Conservation (phyloP, 1,284 basidiomycete genomes). For the Fistulinella cinereoalba region DNA sequence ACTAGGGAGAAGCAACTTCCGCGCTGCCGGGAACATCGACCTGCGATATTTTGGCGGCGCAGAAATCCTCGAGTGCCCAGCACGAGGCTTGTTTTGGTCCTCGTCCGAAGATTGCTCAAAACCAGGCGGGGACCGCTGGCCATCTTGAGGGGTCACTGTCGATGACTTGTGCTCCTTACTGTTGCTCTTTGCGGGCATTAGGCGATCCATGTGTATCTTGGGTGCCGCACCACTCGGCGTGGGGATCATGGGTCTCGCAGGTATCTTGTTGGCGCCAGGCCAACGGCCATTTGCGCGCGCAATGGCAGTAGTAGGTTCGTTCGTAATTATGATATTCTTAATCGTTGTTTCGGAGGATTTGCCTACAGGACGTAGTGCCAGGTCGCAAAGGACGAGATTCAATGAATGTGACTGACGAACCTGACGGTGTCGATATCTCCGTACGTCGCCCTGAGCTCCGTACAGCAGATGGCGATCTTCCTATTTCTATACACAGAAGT, state of each 20-base stretch:
- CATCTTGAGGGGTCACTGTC: constrained; percentile 3
- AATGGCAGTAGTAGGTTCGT: constrained; percentile 1
- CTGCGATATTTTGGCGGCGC: constrained; percentile 3
- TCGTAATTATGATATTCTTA: background rate
- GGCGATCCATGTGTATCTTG: constrained; percentile 9
- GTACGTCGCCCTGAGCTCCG: too few relatives aligned
- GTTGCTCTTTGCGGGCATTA: constrained; percentile 2
- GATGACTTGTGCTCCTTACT: constrained; percentile 23
- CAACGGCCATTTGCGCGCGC: background rate
- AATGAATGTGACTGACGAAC: background rate
- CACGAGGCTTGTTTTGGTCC: background rate
- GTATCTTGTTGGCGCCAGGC: constrained; percentile 9
- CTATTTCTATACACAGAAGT: background rate
- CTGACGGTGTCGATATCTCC: too few relatives aligned
- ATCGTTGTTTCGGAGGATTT: background rate
- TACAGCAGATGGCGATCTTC: background rate
- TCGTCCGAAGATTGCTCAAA: constrained; percentile 6
- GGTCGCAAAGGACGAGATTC: background rate
- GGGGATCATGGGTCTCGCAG: constrained; percentile 7
- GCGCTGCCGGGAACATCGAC: constrained; percentile 13
- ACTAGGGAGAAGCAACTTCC: constrained; percentile 1
- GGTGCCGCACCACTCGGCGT: too few relatives aligned
- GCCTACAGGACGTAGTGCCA: constrained; percentile 1
- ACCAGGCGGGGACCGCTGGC: constrained; percentile 1
- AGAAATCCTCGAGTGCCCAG: constrained; percentile 4